These are phyloP conservation scores for Saccharomyces kudriavzevii DNA, from an alignment of 805 yeast species.

Conservation along the genomic window DNA sequence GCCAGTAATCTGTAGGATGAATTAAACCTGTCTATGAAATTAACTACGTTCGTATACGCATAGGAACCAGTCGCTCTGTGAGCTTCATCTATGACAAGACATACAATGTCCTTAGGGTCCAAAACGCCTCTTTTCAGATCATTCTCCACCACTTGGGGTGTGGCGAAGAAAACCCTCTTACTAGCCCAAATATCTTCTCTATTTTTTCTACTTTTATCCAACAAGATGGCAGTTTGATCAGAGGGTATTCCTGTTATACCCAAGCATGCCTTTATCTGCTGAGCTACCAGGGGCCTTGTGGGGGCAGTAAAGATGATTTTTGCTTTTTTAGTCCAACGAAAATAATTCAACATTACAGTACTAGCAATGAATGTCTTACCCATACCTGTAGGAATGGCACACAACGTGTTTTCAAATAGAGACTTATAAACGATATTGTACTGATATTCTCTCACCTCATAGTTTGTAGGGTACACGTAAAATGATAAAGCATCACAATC, in stretches of 20 bases:
- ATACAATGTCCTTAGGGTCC: constrained; percentile 65
- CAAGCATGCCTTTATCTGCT: constrained; percentile 88
- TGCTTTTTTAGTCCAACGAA: constrained; percentile 71
- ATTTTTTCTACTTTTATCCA: constrained; percentile 50
- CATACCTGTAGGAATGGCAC: constrained; percentile 94
- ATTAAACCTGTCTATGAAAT: constrained; percentile 52
- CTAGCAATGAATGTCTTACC: constrained; percentile 97
- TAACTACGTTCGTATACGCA: constrained; percentile 79
- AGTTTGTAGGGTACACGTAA: constrained; percentile 79
- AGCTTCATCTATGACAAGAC: constrained; percentile 89
- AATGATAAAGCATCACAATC: constrained; percentile 33
- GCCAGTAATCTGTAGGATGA: constrained; percentile 71
- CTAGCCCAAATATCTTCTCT: constrained; percentile 71
- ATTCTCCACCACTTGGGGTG: constrained; percentile 94
- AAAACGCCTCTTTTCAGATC: constrained; percentile 70
- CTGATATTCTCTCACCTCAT: constrained; percentile 82
- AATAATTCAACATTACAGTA: constrained; percentile 83
- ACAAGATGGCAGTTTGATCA: constrained; percentile 66
- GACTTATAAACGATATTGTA: constrained; percentile 68
- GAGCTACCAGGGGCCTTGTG: constrained; percentile 91
- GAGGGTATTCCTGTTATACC: constrained; percentile 78
- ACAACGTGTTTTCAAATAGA: constrained; percentile 62
- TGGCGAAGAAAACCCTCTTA: constrained; percentile 79
- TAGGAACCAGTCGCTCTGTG: constrained; percentile 88
- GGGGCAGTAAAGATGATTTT: constrained; percentile 95